These are phyloP conservation scores for Hortaea werneckii DNA, from an alignment of 2,329 filamentous ascomycete species.

Conservation along the genomic window DNA sequence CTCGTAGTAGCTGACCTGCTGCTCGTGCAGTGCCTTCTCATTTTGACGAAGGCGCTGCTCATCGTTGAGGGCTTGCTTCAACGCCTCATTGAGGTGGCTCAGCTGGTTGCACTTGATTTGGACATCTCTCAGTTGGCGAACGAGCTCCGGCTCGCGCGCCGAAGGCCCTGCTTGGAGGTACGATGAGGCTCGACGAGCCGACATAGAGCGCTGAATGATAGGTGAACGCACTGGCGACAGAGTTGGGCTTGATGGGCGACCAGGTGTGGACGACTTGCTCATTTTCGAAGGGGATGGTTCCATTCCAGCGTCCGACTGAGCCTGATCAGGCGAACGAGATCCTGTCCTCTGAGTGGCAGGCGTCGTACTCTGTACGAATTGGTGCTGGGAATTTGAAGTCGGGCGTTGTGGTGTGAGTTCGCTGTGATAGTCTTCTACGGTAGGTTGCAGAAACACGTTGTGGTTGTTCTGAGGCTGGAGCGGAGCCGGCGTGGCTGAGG, in stretches of 20 bases:
- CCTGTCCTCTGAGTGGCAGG: not conserved
- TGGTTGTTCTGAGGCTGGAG: conserved; percentile 6
- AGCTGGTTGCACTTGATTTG: conserved; percentile 18
- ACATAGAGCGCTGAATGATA: conserved; percentile 9
- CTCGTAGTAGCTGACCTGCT: conserved; percentile 9
- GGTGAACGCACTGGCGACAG: conserved; percentile 20
- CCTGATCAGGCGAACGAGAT: not conserved
- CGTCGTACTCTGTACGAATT: not conserved
- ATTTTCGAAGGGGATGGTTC: not conserved
- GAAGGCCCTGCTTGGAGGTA: conserved; percentile 5
- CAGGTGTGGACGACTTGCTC: conserved; percentile 9
- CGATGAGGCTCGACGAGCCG: conserved; percentile 2
- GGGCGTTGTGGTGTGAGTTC: conserved; percentile 21
- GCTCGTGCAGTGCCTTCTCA: conserved; percentile 11
- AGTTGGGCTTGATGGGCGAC: conserved; percentile 20
- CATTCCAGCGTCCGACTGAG: not conserved
- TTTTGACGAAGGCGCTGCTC: conserved; percentile 15
- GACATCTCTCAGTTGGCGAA: conserved; percentile 14
- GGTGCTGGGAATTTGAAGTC: not conserved
- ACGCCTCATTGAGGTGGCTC: conserved; percentile 16
- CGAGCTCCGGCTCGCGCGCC: conserved; percentile 8
- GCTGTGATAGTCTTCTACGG: conserved; percentile 26
- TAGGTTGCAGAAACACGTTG: conserved; percentile 23
- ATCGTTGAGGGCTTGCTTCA: conserved; percentile 16
- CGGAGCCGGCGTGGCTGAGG: conserved; percentile 16